Conservation (phyloP, 2,329 filamentous ascomycete genomes). For the Paecilomyces niveus region DNA sequence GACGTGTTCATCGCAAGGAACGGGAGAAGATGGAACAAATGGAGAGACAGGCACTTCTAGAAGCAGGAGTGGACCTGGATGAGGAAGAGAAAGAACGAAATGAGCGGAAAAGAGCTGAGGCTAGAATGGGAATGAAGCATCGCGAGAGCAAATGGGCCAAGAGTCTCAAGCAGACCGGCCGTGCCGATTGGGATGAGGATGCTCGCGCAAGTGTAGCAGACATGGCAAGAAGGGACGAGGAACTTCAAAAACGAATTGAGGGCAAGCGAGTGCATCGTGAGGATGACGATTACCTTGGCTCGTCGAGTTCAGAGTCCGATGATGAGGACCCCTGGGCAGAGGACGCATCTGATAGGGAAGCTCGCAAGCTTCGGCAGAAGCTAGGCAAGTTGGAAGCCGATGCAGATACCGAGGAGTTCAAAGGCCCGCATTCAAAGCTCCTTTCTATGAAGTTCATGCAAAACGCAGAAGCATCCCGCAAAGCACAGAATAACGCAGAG, state of each 20-base stretch:
- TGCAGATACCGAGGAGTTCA: slow-evolving; percentile 30
- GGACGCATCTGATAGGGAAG: slow-evolving; percentile 28
- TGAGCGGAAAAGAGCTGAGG: slow-evolving; percentile 71
- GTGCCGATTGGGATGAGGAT: slow-evolving; percentile 82
- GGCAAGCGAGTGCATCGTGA: slow-evolving; percentile 60
- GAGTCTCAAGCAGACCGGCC: slow-evolving; percentile 67
- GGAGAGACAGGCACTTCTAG: slow-evolving; percentile 51
- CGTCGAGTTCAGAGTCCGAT: slow-evolving; percentile 57
- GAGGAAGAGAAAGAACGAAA: slow-evolving; percentile 59
- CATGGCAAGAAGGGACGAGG: slow-evolving; percentile 75
- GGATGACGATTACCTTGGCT: slow-evolving; percentile 46
- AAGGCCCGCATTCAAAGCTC: slow-evolving; percentile 56
- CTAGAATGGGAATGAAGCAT: slow-evolving; percentile 78
- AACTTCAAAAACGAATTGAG: slow-evolving; percentile 71
- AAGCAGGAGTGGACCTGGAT: slow-evolving; percentile 53
- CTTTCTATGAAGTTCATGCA: slow-evolving; percentile 92
- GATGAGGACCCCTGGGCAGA: slow-evolving; percentile 55
- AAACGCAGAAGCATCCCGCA: slow-evolving; percentile 71
- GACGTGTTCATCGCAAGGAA: slow-evolving; percentile 81
- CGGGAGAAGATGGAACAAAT: slow-evolving; percentile 52
- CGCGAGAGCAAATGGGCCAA: slow-evolving; percentile 91
- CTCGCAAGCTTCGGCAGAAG: slow-evolving; percentile 31
- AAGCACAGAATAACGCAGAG: slow-evolving; percentile 73
- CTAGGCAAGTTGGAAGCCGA: slow-evolving; percentile 44
- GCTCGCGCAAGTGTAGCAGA: slow-evolving; percentile 71